Evolutionary conservation across 257 asterid genomes (phyloP).

Genomic region (Rubia yunnanensis): DNA sequence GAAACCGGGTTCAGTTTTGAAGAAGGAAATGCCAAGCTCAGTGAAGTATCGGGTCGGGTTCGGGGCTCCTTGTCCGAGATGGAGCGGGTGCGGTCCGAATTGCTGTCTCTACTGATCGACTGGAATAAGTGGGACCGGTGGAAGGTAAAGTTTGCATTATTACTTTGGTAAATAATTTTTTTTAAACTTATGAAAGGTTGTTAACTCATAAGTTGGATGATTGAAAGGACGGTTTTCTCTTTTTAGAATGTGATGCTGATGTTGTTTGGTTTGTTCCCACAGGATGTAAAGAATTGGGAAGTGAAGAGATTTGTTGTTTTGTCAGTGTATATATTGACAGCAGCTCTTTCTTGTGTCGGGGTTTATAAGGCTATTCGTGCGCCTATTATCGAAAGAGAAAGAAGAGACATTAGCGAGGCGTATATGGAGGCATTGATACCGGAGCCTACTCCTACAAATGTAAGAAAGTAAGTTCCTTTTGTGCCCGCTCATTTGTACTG

Average conservation of each 20-base stretch:
- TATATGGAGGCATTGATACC: conserved; percentile 95
- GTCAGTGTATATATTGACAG: conserved; percentile 43
- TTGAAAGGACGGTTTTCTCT: background rate
- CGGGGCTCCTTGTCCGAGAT: conserved; percentile 31
- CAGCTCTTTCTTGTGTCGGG: conserved; percentile 49
- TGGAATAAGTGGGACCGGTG: conserved; percentile 90
- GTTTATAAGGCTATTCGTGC: conserved; percentile 60
- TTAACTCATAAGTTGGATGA: background rate
- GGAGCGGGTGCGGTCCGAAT: conserved; percentile 39
- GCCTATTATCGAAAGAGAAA: conserved; percentile 63
- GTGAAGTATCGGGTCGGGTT: conserved; percentile 31
- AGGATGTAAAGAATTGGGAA: conserved; percentile 87
- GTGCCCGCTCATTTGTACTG: background rate
- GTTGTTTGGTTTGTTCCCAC: conserved; percentile 15
- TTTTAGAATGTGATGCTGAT: background rate
- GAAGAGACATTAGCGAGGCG: conserved; percentile 69
- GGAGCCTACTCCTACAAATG: conserved; percentile 80
- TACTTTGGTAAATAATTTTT: too few species aligned
- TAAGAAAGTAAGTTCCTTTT: conserved; percentile 49
- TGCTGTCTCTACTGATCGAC: conserved; percentile 49
- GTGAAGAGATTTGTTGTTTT: conserved; percentile 62
- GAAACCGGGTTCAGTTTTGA: conserved; percentile 62
- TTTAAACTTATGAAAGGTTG: too few species aligned
- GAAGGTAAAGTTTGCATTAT: conserved; percentile 50
- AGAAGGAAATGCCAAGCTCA: conserved; percentile 26